Base-by-base conservation (phyloP, 2,329 filamentous ascomycete genomes). In the Cladorrhinum sp. region DNA sequence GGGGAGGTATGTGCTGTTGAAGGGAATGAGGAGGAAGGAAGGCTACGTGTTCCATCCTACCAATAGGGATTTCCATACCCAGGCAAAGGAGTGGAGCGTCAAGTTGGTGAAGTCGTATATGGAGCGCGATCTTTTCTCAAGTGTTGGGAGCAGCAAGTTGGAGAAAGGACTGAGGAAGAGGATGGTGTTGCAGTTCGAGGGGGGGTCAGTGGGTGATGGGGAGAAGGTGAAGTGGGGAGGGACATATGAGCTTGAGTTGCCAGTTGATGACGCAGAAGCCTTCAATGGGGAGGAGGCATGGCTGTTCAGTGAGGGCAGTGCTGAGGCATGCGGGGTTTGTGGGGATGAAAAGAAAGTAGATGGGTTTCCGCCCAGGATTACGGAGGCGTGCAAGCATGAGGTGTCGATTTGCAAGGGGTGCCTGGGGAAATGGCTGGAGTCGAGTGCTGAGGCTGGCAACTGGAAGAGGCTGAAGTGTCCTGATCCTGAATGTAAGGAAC, bases 391-490 rank as follows among this genome's bases (percentile, higher is more conserved):
- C 62, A 55, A 64, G 13, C 63, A 76, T 58, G 55, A 62, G 27
- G 59, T 70, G 3, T 65, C 59, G 0, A 66, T 68, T 1, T 76
- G 75, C 66, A 73, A 70, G 36, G 67, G 66, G 3, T 77, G 75
- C 22, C 60, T 75, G 20, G 62, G 64, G 16, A 64, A 69, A 29
- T 76, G 75, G 74, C 71, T 76, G 24, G 49, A 63, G 18, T 68
- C 70, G 2, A 70, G 71, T 51, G 63, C 75, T 57, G 68, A 72
- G 5, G 62, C 60, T 1, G 55, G 66, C 10, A 59, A 64, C 0
- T 76, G 73, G 73, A 68, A 74, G 59, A 69, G 68, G 25, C 59
- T 76, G 2, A 70, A 65, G 45, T 77, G 75, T 45, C 73, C 74
- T 1, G 22, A 27, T 25, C 20, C 22, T 10, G 73, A 74, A 54